Evolutionary conservation across 2,329 filamentous ascomycete genomes (phyloP).

Genomic region (Sporothrix mexicana): DNA sequence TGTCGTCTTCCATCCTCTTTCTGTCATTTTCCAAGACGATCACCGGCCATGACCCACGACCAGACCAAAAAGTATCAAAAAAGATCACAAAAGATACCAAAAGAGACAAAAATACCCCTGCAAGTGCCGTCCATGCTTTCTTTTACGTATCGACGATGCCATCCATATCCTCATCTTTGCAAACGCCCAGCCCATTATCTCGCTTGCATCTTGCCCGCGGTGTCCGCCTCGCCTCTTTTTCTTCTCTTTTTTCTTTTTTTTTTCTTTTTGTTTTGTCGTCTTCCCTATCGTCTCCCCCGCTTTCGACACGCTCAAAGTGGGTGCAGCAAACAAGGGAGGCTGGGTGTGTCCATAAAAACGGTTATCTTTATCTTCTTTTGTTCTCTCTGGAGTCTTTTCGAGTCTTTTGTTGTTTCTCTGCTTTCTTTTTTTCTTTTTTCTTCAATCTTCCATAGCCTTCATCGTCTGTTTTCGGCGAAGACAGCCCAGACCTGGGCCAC

Average conservation of each 20-base stretch:
- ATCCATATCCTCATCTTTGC: neutral
- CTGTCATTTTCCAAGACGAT: slow-evolving; percentile 5
- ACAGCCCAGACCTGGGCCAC: too few relatives aligned
- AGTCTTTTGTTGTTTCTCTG: slow-evolving; percentile 15
- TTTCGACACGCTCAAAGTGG: neutral
- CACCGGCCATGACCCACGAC: neutral
- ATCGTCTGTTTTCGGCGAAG: neutral
- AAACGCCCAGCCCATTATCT: neutral
- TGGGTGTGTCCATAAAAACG: slow-evolving; percentile 8
- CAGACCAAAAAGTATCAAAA: neutral
- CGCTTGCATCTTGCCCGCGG: slow-evolving; percentile 2
- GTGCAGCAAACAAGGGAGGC: neutral
- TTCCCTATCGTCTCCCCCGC: neutral
- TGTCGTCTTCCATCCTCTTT: neutral
- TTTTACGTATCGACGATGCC: slow-evolving; percentile 18
- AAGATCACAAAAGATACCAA: neutral
- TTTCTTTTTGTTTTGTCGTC: too few relatives aligned
- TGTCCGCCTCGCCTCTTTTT: neutral
- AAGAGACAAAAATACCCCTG: neutral
- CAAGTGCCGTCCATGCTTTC: neutral
- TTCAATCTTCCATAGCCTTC: neutral
- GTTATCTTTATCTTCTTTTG: slow-evolving; percentile 21
- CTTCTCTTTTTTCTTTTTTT: neutral
- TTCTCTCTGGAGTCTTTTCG: neutral
- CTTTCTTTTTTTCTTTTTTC: slow-evolving; percentile 10